These are phyloP conservation scores for Cynara cardunculus DNA, from an alignment of 129 eudicot species.

Conservation along the genomic window DNA sequence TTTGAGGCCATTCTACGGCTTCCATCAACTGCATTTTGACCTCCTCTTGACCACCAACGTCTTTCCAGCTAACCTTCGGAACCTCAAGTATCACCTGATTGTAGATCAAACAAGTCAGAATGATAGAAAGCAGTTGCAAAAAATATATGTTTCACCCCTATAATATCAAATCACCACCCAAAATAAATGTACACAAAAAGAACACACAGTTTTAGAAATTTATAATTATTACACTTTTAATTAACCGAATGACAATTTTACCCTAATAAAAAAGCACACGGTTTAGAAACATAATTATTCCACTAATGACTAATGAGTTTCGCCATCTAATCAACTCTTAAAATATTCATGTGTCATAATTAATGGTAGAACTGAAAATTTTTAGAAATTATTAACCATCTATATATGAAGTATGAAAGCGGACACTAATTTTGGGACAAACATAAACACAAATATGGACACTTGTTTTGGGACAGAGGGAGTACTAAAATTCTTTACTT, in stretches of 20 bases:
- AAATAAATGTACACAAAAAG: not conserved
- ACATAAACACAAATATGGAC: too few relatives aligned
- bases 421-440: not conserved
- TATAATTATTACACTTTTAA: not conserved
- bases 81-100: conserved; percentile 84
- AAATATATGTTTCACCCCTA: not conserved
- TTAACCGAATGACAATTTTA: not conserved
- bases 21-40: conserved; percentile 84
- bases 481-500: too few relatives aligned
- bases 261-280: not conserved
- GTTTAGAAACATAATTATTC: too few relatives aligned
- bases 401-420: not conserved
- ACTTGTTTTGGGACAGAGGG: too few relatives aligned
- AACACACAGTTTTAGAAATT: not conserved
- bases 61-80: conserved; percentile 91
- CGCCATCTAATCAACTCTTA: not conserved
- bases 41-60: conserved; percentile 92
- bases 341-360: not conserved
- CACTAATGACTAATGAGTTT: not conserved
- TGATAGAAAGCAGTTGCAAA: not conserved
- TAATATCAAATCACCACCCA: not conserved
- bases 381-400: not conserved
- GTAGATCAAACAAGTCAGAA: conserved; percentile 11
- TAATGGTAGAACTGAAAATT: not conserved
- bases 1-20: conserved; percentile 98